A percentile compares a stretch with the other conserved stretches of the same genome.
Conservation (phyloP, 1,139 yeast species). For the Pichia sp. region DNA sequence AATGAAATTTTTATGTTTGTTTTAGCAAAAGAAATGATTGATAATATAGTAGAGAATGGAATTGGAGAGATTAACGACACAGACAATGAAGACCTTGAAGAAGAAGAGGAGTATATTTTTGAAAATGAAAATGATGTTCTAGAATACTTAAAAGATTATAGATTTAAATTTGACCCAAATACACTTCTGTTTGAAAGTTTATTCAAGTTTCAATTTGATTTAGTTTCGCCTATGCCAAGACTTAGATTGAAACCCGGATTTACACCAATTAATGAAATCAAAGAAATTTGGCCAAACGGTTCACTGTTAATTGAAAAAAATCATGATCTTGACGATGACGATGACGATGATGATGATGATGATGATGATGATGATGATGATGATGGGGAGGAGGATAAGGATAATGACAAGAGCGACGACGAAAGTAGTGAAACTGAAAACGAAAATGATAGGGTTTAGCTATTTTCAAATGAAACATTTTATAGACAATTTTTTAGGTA, state of each 20-base stretch:
- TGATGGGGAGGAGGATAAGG: too few species aligned
- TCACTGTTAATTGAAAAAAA: constrained; percentile 46
- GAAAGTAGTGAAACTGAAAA: not conserved
- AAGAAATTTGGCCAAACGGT: constrained; percentile 57
- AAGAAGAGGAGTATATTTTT: not conserved
- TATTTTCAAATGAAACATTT: not conserved
- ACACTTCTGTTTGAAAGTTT: not conserved
- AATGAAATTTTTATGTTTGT: constrained; percentile 61
- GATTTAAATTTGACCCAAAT: constrained; percentile 1
- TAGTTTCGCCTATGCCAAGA: constrained; percentile 58
- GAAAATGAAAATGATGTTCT: constrained; percentile 16
- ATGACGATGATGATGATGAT: constrained; percentile 20
- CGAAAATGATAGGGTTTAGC: not conserved
- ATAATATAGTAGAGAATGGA: constrained; percentile 1
- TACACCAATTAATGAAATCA: constrained; percentile 36
- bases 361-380: constrained; percentile 11
- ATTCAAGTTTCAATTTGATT: constrained; percentile 37
- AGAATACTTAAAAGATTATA: constrained; percentile 6
- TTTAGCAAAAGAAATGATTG: constrained; percentile 38
- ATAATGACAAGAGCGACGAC: too few species aligned
- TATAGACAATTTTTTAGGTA: not conserved
- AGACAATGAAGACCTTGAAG: not conserved
- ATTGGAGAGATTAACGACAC: constrained; percentile 5
- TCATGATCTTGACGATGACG: constrained; percentile 31
- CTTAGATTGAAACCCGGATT: constrained; percentile 33